Evolutionary conservation across 108 stramenopile species (phyloP).

Genomic region (Cylindrotheca closterium): DNA sequence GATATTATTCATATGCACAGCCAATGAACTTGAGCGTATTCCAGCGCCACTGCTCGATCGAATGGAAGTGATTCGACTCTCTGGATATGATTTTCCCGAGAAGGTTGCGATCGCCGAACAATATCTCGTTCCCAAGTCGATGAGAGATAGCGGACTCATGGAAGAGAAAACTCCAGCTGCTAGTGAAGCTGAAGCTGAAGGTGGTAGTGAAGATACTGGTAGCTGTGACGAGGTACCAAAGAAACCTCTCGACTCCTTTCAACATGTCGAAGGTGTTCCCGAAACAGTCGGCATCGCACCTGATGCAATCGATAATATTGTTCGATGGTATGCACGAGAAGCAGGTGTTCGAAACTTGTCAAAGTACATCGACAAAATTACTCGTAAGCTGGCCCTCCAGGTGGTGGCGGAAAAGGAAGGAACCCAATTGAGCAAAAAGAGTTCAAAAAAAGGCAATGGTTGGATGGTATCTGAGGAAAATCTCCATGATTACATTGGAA

Average conservation of each 20-base stretch:
- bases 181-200: slow-evolving; percentile 11
- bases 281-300: slow-evolving; percentile 58
- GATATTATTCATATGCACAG: slow-evolving; percentile 97
- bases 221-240: slow-evolving; percentile 12
- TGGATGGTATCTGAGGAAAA: slow-evolving; percentile 72
- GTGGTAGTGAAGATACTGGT: slow-evolving; percentile 23
- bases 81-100: slow-evolving; percentile 97
- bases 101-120: slow-evolving; percentile 96
- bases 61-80: slow-evolving; percentile 97
- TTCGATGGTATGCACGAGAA: slow-evolving; percentile 96
- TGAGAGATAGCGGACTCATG: slow-evolving; percentile 85
- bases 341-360: slow-evolving; percentile 95
- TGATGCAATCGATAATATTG: slow-evolving; percentile 88
- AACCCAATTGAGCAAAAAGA: slow-evolving; percentile 68
- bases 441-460: slow-evolving; percentile 65
- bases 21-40: slow-evolving; percentile 91
- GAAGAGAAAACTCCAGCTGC: slow-evolving; percentile 38
- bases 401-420: slow-evolving; percentile 89
- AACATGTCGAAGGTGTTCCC: slow-evolving; percentile 62
- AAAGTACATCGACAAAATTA: slow-evolving; percentile 95
- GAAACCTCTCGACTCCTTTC: slow-evolving; percentile 46
- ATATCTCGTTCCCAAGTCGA: slow-evolving; percentile 94
- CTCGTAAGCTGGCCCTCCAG: slow-evolving; percentile 84
- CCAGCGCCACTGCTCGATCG: slow-evolving; percentile 96
- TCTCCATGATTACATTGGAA: slow-evolving; percentile 91